Base-by-base conservation (phyloP, 345 rosid species). In the Euphorbia tirucalli region DNA sequence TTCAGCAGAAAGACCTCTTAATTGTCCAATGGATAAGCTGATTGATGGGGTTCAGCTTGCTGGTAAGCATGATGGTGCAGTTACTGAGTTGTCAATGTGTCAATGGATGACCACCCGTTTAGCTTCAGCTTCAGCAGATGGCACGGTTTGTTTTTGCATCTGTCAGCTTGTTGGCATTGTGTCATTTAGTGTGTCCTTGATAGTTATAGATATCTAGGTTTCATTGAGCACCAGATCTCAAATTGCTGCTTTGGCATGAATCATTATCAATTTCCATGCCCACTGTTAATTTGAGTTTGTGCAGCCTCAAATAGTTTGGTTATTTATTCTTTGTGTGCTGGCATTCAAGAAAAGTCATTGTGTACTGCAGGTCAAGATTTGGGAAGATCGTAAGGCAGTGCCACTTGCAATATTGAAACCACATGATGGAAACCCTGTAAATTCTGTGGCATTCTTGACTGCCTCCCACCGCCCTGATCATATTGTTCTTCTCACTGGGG, bases 1-100 rank as follows among this genome's bases (percentile, higher is more conserved):
- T 75, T 85, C 94, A 48, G 81, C 86, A 10, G 98, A 95, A 75
- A 77, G 87, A 57, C 94, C 97, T 70, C 84, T 90, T 56, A 77
- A 75, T 48, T 90, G 93, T 80, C 79, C 85, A 61, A 80, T 89
- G 69, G 93, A 92, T 55, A 80, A 76, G 61, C 68, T 87, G 74
- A 74, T 88, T 63, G 91, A 85, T 63, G 99, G 99, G 69, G 82
- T 95, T 55, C 92, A 92, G 73, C 84, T 89, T 73, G 84, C 89
- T 70, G 97, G 97, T 73, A 87, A 85, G 73, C 99, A 95, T 72
- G 96, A 89, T 71, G 98, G 93, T 60, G 93, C 85, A 78, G 83
- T 92, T 48, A 95, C 97, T n/a, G 99, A 90, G 80, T 80, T 95
- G 79, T 95, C 98, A 25, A 88, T 95, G 91, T 95, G 93, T 79